A percentile compares a stretch with the other conserved stretches of the same genome.
Conservation (phyloP, 2,329 filamentous ascomycete genomes). For the Trichoderma koningii region DNA sequence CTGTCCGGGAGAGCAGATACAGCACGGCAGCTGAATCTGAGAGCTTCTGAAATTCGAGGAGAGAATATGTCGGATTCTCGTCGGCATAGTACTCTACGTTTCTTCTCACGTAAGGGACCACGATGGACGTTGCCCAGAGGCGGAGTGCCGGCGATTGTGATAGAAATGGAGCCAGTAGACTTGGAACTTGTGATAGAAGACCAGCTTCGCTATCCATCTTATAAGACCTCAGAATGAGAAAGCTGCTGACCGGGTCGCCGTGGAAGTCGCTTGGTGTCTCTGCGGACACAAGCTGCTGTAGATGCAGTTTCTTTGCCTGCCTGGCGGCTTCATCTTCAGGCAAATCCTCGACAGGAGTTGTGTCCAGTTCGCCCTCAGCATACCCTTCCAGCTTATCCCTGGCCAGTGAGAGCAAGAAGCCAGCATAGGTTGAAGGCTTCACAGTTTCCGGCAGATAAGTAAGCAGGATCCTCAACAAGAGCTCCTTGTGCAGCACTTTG, state of each 20-base stretch:
- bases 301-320: constrained; percentile 62
- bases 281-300: constrained; percentile 59
- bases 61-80: constrained; percentile 50
- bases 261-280: constrained; percentile 51
- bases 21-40: constrained; percentile 61
- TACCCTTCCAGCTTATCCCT: constrained; percentile 48
- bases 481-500: constrained; percentile 61
- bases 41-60: constrained; percentile 65
- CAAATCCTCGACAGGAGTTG: constrained; percentile 57
- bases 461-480: constrained; percentile 72
- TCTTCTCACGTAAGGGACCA: constrained; percentile 68
- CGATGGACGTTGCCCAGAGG: constrained; percentile 68
- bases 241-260: constrained; percentile 60
- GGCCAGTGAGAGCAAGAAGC: constrained; percentile 61
- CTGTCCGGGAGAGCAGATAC: constrained; percentile 62
- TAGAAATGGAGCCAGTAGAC: constrained; percentile 70
- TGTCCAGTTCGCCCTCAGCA: constrained; percentile 53
- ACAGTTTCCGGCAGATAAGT: constrained; percentile 75
- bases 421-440: constrained; percentile 63
- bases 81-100: constrained; percentile 70
- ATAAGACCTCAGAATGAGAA: constrained; percentile 68
- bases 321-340: constrained; percentile 65
- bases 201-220: constrained; percentile 72
- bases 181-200: constrained; percentile 66
- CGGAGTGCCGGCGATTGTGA: constrained; percentile 61